These are phyloP conservation scores for Strigomonas galati DNA, from an alignment of 208 protist genomes.

Conservation along the genomic window DNA sequence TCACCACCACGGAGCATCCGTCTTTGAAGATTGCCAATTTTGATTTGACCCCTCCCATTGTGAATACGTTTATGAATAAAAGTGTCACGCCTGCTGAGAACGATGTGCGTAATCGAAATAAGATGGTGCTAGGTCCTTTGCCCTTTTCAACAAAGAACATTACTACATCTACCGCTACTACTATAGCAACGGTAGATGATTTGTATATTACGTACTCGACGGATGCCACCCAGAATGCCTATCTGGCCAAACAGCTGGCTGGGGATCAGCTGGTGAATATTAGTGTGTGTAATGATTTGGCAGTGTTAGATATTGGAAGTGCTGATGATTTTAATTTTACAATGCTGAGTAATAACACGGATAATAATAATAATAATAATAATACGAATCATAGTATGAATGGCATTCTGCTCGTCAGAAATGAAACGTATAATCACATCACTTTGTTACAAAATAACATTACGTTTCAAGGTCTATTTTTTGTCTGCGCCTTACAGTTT, in stretches of 20 bases:
- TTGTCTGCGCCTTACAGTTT: neutral
- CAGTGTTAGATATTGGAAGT: neutral
- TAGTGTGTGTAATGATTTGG: neutral
- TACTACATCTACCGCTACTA: neutral
- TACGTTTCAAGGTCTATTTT: neutral
- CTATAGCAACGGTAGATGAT: neutral
- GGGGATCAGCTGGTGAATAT: neutral
- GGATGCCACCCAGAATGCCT: neutral
- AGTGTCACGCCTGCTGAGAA: neutral
- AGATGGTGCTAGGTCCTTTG: neutral
- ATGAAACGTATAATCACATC: neutral
- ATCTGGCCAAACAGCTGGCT: neutral
- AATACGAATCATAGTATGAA: too few species aligned
- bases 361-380: too few species aligned
- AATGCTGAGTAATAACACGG: too few species aligned
- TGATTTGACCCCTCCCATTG: neutral
- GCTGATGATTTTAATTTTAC: neutral
- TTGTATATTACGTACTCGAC: neutral
- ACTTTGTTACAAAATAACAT: neutral
- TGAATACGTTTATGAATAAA: neutral
- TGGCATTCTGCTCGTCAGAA: too few species aligned
- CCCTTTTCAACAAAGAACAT: neutral
- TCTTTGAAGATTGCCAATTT: neutral
- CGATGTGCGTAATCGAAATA: neutral
- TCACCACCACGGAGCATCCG: neutral